phyloP scores from a whole-genome alignment of 2,329 filamentous ascomycete genomes.

The Verticillium isaacii region DNA sequence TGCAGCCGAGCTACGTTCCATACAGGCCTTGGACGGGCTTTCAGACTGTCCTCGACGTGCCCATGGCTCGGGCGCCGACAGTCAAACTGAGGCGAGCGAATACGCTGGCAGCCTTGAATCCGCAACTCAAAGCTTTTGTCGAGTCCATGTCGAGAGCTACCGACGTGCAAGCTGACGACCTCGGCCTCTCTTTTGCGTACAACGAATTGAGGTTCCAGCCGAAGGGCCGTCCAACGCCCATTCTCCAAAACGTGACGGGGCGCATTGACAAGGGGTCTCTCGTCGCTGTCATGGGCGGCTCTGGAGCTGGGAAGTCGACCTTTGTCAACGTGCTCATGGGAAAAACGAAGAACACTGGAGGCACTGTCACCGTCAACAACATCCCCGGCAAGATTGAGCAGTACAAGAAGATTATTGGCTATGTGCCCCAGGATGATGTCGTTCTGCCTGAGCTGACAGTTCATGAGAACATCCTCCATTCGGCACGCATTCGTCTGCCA shows the following conservation, averaged over 20 bases:
- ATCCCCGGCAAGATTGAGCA: conserved; percentile 38
- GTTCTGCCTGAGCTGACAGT: conserved; percentile 56
- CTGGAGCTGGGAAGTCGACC: conserved; percentile 55
- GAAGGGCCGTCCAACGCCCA: conserved; percentile 34
- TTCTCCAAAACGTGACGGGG: conserved; percentile 50
- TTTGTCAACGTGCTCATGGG: conserved; percentile 60
- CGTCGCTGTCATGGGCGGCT: conserved; percentile 56
- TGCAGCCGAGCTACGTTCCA: conserved; percentile 26
- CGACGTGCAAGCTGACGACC: conserved; percentile 34
- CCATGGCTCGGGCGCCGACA: conserved; percentile 6
- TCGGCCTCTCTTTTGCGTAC: conserved; percentile 51
- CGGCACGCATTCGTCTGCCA: conserved; percentile 49
- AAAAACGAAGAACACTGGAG: conserved; percentile 45
- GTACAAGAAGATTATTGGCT: conserved; percentile 57
- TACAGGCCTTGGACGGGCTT: conserved; percentile 26
- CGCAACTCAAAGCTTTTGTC: conserved; percentile 43
- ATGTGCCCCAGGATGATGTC: conserved; percentile 59
- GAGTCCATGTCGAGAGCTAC: conserved; percentile 48
- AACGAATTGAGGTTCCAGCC: conserved; percentile 44
- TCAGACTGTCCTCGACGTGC: conserved; percentile 25
- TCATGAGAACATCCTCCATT: conserved; percentile 57
- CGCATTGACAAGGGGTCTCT: conserved; percentile 48
- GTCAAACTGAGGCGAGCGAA: conserved; percentile 16
- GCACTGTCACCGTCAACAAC: conserved; percentile 49
- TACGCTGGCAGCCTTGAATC: conserved; percentile 19